phyloP scores from a whole-genome alignment of 140 eudicot species.

The Oenanthe javanica region DNA sequence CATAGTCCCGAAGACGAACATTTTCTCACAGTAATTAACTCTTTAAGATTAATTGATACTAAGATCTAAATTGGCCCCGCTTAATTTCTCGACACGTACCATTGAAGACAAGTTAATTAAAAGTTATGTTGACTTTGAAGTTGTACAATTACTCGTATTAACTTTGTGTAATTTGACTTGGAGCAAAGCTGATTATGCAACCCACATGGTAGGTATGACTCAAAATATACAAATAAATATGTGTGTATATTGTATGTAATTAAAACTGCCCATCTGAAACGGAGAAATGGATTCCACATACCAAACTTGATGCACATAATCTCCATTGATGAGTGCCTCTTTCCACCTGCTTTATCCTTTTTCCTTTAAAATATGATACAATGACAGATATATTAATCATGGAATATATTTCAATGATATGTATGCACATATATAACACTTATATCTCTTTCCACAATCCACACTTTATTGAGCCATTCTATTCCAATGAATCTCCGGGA shows the following conservation, averaged over 20 bases:
- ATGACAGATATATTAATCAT: background rate
- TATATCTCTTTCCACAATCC: background rate
- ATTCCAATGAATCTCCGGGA: slow-evolving; percentile 3
- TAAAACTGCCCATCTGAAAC: background rate
- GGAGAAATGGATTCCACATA: slow-evolving; percentile 14
- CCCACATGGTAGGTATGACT: slow-evolving; percentile 20
- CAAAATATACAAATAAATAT: background rate
- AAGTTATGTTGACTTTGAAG: slow-evolving; percentile 23
- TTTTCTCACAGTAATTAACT: too few relatives aligned
- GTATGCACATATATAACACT: background rate
- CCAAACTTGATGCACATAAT: slow-evolving; percentile 3
- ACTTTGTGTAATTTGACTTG: slow-evolving; percentile 19
- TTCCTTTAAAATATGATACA: slow-evolving; percentile 11
- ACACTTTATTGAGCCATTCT: background rate
- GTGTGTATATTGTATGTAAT: background rate
- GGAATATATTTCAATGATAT: background rate
- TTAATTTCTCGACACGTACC: background rate
- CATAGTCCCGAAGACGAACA: too few relatives aligned
- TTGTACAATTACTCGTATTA: too few relatives aligned
- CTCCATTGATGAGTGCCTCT: slow-evolving; percentile 10
- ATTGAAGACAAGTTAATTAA: slow-evolving; percentile 6
- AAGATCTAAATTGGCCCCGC: background rate
- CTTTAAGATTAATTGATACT: background rate
- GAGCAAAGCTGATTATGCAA: slow-evolving; percentile 18
- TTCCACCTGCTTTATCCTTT: slow-evolving; percentile 4